Percentiles rank a stretch among this genome's conserved stretches.
phyloP scores from a whole-genome alignment of 139 green algal species.

The Picochlorum sp. region DNA sequence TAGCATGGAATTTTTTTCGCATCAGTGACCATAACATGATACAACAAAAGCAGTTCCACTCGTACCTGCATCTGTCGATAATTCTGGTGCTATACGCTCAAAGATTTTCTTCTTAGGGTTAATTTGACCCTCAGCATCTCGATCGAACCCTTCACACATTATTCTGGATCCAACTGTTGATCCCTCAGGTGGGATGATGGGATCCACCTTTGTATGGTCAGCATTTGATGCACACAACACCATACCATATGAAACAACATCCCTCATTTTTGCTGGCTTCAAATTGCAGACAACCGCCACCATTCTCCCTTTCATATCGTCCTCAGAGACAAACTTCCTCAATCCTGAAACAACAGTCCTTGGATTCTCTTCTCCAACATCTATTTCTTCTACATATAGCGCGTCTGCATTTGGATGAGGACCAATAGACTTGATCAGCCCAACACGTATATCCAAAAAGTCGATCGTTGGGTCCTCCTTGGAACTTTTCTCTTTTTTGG shows the following conservation, averaged over 20 bases:
- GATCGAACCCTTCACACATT: conserved; percentile 35
- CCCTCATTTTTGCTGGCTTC: conserved; percentile 94
- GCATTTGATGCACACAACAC: conserved; percentile 87
- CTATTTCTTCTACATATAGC: conserved; percentile 95
- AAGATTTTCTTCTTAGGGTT: conserved; percentile 90
- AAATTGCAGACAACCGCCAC: conserved; percentile 90
- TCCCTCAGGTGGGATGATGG: conserved; percentile 71
- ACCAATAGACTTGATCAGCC: conserved; percentile 65
- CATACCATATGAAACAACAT: conserved; percentile 79
- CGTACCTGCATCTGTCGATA: conserved; percentile 57
- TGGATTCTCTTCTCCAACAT: conserved; percentile 81
- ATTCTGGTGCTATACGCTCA: conserved; percentile 63
- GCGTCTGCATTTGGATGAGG: conserved; percentile 81
- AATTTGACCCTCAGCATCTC: conserved; percentile 50
- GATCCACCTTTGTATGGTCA: conserved; percentile 66
- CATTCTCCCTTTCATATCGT: conserved; percentile 62
- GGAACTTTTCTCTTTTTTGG: conserved; percentile 8
- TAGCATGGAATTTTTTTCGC: neutral
- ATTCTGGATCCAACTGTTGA: conserved; percentile 69
- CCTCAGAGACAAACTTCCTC: conserved; percentile 84
- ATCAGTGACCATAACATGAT: neutral
- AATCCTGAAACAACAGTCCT: conserved; percentile 63
- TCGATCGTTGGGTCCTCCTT: conserved; percentile 15
- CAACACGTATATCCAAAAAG: conserved; percentile 52
- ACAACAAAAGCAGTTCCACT: neutral